These are phyloP conservation scores for Torulaspora gathmanii DNA, from an alignment of 805 yeast species.

Conservation along the genomic window DNA sequence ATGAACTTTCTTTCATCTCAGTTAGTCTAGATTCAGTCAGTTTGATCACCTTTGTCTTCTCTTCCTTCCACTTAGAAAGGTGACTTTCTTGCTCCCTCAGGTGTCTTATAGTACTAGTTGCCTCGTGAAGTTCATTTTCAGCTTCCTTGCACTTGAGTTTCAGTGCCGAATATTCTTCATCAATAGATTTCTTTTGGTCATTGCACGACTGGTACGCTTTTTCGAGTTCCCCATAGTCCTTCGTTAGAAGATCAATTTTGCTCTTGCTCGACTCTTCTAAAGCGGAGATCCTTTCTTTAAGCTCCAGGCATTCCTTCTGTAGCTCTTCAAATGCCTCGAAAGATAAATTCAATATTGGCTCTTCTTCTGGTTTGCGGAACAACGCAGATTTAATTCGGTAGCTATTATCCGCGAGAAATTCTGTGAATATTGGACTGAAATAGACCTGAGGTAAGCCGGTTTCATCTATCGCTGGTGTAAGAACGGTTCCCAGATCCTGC, in stretches of 20 bases:
- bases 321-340: conserved; percentile 46
- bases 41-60: conserved; percentile 37
- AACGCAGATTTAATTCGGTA: conserved; percentile 64
- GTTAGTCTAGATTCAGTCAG: conserved; percentile 19
- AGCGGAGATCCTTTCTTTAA: conserved; percentile 31
- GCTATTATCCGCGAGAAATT: conserved; percentile 63
- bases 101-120: conserved; percentile 14
- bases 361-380: conserved; percentile 66
- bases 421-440: conserved; percentile 60
- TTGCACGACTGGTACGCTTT: conserved; percentile 4
- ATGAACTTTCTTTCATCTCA: conserved; percentile 19
- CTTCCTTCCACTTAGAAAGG: conserved; percentile 29
- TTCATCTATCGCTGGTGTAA: conserved; percentile 57
- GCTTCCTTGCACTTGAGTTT: conserved; percentile 13
- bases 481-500: conserved; percentile 43
- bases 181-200: conserved; percentile 11
- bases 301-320: conserved; percentile 35
- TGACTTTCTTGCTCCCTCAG: conserved; percentile 22
- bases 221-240: conserved; percentile 9
- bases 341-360: conserved; percentile 63
- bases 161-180: conserved; percentile 12
- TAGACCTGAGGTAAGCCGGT: conserved; percentile 86
- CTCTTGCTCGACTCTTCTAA: conserved; percentile 31
- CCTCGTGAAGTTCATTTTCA: conserved; percentile 15
- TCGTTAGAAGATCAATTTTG: conserved; percentile 22